Conservation (phyloP, 2,329 filamentous ascomycete species). For the Purpureocillium takamizusanense region DNA sequence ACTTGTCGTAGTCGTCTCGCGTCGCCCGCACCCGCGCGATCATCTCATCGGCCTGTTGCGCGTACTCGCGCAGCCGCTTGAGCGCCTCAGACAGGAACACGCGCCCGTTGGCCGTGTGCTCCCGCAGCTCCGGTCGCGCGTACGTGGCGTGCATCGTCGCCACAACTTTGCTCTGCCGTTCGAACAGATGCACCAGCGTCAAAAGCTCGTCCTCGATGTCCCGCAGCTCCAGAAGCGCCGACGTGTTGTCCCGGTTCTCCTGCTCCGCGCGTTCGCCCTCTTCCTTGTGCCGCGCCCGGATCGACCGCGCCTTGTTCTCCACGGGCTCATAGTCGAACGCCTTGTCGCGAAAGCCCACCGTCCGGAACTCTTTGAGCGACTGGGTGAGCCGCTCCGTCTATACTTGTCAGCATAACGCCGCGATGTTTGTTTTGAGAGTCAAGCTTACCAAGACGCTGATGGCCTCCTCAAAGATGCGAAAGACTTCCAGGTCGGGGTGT, state of each 20-base stretch:
- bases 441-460: conserved; percentile 51
- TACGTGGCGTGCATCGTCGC: conserved; percentile 37
- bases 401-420: neutral
- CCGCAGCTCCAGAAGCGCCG: conserved; percentile 51
- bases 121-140: conserved; percentile 27
- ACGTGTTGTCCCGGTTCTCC: conserved; percentile 54
- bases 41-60: conserved; percentile 46
- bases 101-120: conserved; percentile 35
- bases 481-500: conserved; percentile 53
- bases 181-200: conserved; percentile 47
- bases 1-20: conserved; percentile 54
- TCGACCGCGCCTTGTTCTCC: conserved; percentile 30
- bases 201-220: conserved; percentile 57
- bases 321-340: conserved; percentile 28
- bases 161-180: conserved; percentile 44
- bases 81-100: conserved; percentile 44
- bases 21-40: conserved; percentile 46
- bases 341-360: conserved; percentile 43
- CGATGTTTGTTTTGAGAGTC: neutral
- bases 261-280: conserved; percentile 38
- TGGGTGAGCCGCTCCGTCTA: conserved; percentile 54
- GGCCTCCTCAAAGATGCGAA: conserved; percentile 58
- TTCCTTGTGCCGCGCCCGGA: conserved; percentile 27
- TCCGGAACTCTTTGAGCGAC: conserved; percentile 53
- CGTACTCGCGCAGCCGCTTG: conserved; percentile 44